Conservation (phyloP, 2,329 filamentous ascomycete genomes). For the Blastomyces emzantsi region DNA sequence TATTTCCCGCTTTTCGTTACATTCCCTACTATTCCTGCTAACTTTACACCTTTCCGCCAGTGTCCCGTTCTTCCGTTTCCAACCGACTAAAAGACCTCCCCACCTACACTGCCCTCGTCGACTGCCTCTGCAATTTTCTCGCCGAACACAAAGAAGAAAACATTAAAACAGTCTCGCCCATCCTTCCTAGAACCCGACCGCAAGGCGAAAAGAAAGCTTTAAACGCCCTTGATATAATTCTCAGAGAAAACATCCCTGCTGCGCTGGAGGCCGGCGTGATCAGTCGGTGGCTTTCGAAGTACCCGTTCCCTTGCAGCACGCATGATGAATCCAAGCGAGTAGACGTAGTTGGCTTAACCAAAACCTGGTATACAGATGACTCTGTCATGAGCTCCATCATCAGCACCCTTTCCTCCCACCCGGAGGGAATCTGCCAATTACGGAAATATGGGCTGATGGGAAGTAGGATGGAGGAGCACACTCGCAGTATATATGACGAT, state of each 20-base stretch:
- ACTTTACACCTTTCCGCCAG: constrained; percentile 17
- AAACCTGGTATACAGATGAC: constrained; percentile 36
- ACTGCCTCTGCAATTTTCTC: constrained; percentile 36
- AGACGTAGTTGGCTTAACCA: constrained; percentile 35
- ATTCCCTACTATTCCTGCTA: not conserved
- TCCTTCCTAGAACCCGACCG: constrained; percentile 34
- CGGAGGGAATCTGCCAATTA: constrained; percentile 34
- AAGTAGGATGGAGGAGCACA: constrained; percentile 30
- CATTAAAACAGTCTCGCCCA: constrained; percentile 28
- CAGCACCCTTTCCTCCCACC: constrained; percentile 29
- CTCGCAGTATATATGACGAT: not conserved
- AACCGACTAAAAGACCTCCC: constrained; percentile 27
- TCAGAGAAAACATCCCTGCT: constrained; percentile 50
- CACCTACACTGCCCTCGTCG: constrained; percentile 33
- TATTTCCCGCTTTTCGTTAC: not conserved
- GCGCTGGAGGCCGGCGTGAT: constrained; percentile 57
- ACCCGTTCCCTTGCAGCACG: constrained; percentile 55
- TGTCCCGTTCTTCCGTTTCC: constrained; percentile 30
- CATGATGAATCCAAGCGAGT: constrained; percentile 40
- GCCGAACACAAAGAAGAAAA: constrained; percentile 31
- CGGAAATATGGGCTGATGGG: constrained; percentile 37
- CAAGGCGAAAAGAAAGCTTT: constrained; percentile 37
- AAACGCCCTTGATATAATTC: constrained; percentile 51
- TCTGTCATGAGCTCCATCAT: constrained; percentile 38
- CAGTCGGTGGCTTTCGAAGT: constrained; percentile 63